These are phyloP conservation scores for Aspergillus olivimuriae DNA, from an alignment of 495 filamentous ascomycete species.

Conservation along the genomic window DNA sequence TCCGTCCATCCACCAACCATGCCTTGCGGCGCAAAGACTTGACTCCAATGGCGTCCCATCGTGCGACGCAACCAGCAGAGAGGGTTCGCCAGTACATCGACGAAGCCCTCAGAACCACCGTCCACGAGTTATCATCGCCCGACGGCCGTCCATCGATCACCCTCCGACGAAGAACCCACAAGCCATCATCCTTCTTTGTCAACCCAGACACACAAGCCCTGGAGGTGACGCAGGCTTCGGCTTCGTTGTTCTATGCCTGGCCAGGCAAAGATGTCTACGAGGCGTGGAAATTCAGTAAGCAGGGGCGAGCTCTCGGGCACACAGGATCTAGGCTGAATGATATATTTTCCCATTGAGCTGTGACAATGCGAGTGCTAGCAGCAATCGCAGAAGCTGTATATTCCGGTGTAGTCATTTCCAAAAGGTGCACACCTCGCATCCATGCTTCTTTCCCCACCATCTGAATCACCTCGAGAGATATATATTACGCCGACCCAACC, in stretches of 20 bases:
- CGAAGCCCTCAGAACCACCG: constrained; percentile 17
- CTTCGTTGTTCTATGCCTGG: constrained; percentile 38
- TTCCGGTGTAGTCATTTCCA: constrained; percentile 59
- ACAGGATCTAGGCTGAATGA: too few relatives aligned
- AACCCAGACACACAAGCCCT: constrained; percentile 25
- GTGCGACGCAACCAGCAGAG: too few relatives aligned
- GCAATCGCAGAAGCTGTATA: constrained; percentile 63
- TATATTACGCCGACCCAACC: constrained; percentile 81
- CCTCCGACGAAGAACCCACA: constrained; percentile 21
- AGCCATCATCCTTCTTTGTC: constrained; percentile 19
- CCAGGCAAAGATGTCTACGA: constrained; percentile 53
- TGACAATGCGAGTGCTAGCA: constrained; percentile 61
- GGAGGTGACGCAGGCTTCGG: constrained; percentile 14
- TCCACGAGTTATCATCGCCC: constrained; percentile 21
- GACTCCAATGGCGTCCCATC: too few relatives aligned
- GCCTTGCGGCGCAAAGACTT: too few relatives aligned
- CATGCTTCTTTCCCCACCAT: too few relatives aligned
- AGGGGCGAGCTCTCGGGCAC: too few relatives aligned
- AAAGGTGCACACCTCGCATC: constrained; percentile 63
- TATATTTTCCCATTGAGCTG: too few relatives aligned
- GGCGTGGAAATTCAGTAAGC: constrained; percentile 61
- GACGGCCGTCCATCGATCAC: constrained; percentile 28
- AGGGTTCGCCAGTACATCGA: constrained; percentile 30
- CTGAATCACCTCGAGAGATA: too few relatives aligned
- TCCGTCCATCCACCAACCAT: too few relatives aligned